These are phyloP conservation scores for Blastobotrys terrestris DNA, from an alignment of 805 yeast genomes.

Conservation along the genomic window DNA sequence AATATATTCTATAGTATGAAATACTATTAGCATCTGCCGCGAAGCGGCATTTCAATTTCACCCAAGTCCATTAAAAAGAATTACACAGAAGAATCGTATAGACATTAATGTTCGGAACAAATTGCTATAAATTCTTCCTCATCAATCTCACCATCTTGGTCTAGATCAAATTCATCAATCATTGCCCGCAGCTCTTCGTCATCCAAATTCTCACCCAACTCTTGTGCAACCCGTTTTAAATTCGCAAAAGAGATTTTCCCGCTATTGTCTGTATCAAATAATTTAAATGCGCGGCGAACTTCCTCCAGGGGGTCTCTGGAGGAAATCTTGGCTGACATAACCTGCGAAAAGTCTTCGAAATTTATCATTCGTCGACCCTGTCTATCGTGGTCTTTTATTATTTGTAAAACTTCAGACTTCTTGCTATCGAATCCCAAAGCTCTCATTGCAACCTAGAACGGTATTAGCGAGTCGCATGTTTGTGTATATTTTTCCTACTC, in stretches of 20 bases:
- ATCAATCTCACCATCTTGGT: constrained; percentile 91
- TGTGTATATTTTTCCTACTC: constrained; percentile 1
- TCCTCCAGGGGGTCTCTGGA: constrained; percentile 92
- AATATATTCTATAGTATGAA: background rate
- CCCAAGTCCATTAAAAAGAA: background rate
- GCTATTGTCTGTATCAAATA: constrained; percentile 82
- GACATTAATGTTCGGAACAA: constrained; percentile 52
- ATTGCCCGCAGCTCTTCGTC: constrained; percentile 93
- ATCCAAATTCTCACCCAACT: constrained; percentile 82
- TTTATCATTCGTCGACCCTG: constrained; percentile 60
- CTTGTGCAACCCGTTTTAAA: constrained; percentile 83
- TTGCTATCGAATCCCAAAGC: constrained; percentile 88
- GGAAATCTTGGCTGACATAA: constrained; percentile 73
- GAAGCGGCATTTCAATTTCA: too few relatives aligned
- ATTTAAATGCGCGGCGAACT: constrained; percentile 77
- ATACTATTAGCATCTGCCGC: background rate
- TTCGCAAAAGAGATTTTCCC: constrained; percentile 81
- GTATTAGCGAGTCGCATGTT: constrained; percentile 1
- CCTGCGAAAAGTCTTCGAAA: constrained; percentile 74
- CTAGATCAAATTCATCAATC: constrained; percentile 96
- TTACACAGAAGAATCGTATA: background rate
- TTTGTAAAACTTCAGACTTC: constrained; percentile 72
- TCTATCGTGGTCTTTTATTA: constrained; percentile 75
- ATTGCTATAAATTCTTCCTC: constrained; percentile 87
- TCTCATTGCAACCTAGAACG: constrained; percentile 66